Evolutionary conservation across 148 eudicot species (phyloP), one percentile per base, ranked within the genome.

Genomic region (Vaccinium corymbosum): DNA sequence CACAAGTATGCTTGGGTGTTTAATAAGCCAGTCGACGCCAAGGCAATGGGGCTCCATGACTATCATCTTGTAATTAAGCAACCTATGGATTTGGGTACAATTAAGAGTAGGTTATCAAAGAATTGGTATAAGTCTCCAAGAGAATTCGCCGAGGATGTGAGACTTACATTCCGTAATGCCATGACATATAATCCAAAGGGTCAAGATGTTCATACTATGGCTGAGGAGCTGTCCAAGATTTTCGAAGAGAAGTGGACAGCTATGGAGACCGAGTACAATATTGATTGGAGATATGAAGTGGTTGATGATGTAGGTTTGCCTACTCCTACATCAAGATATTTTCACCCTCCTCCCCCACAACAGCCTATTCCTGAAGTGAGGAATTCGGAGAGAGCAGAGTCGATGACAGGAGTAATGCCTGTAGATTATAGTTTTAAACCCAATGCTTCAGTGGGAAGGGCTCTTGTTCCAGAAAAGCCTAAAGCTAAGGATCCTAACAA

Each of bases 291-390:
- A 76, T 81, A 89, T 70, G 92, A 89, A 83, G 86, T 85, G 91
- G 77, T 85, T 29, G 90, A 91, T 25, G 92, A 94, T 88, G 76
- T 89, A 17, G 92, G 91, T 38, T 85, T 88, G 81, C 91, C 90
- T 1, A 91, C 97, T 75, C 97, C 98, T 32, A 87, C 88, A 51
- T 87, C 94, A 17, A 88, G 95, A 86, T 90, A 76, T 82, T 85
- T 70, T 76, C 87, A 81, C 25, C 86, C 88, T 82, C 91, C 90
- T 38, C 85, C 83, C 80, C 90, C 85, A 52, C 86, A 82, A 57
- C 84, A 86, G 71, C 88, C 85, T 15, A 55, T 83, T 53, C 86
- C 79, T 11, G 91, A 86, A 11, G n/a, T 81, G 81, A 89, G 88
- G 83, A 84, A 81, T 86, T 82, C 89, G 83, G 92, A 90, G 83